Percentiles rank a stretch among this genome's conserved stretches.
phyloP scores from a whole-genome alignment of 2,329 filamentous ascomycete genomes.

The Pestalotiopsis sp. region DNA sequence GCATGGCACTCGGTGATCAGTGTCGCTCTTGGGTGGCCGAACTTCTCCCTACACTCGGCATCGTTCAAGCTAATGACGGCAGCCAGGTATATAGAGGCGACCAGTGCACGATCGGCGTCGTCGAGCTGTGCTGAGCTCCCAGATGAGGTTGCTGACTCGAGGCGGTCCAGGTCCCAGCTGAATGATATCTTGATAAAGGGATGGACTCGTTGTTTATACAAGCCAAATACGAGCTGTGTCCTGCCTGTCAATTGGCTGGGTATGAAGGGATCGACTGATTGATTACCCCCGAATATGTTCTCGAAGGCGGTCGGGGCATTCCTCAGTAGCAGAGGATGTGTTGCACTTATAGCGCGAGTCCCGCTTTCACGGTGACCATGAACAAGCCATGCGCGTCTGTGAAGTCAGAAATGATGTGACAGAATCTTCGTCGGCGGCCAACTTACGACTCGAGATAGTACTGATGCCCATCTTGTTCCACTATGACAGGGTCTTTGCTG shows the following conservation, averaged over 20 bases:
- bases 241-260: background rate
- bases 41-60: background rate
- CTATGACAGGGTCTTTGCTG: constrained; percentile 3
- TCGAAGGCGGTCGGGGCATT: background rate
- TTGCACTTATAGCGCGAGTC: background rate
- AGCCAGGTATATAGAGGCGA: background rate
- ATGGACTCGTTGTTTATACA: background rate
- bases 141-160: background rate
- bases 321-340: background rate
- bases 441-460: constrained; percentile 7
- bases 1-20: constrained; percentile 1
- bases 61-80: constrained; percentile 1
- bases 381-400: background rate
- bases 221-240: background rate
- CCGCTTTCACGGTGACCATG: constrained; percentile 3
- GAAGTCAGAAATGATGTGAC: background rate
- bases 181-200: background rate
- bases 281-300: background rate
- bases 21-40: background rate
- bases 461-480: constrained; percentile 4
- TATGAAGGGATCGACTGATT: too few species aligned
- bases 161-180: constrained; percentile 1
- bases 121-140: background rate
- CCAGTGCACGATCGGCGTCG: background rate
- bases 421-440: too few species aligned